These are phyloP conservation scores for Silene coronaria DNA, from an alignment of 179 eudicot genomes.

Conservation along the genomic window DNA sequence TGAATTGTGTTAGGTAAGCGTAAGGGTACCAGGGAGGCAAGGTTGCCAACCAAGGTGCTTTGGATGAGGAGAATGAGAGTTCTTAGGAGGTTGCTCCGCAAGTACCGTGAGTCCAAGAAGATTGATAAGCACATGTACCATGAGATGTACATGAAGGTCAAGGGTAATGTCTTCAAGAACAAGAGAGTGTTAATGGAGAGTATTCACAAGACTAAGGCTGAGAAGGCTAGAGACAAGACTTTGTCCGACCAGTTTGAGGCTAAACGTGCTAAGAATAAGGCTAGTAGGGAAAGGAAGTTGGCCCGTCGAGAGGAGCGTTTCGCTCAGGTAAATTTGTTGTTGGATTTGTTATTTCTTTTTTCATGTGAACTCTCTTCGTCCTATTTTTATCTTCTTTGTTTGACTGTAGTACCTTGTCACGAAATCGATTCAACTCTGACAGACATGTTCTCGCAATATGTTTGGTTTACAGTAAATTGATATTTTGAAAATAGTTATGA, in stretches of 20 bases:
- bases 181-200: slow-evolving; percentile 95
- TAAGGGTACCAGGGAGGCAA: slow-evolving; percentile 96
- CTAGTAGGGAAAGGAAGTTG: slow-evolving; percentile 79
- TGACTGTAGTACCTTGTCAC: too few relatives aligned
- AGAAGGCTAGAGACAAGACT: slow-evolving; percentile 94
- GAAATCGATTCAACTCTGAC: too few relatives aligned
- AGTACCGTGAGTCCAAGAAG: slow-evolving; percentile 88
- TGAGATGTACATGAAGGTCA: slow-evolving; percentile 97
- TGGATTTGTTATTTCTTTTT: too few relatives aligned
- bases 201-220: slow-evolving; percentile 95
- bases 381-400: too few relatives aligned
- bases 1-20: slow-evolving; percentile 55
- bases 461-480: too few relatives aligned
- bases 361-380: background rate
- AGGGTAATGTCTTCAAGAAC: slow-evolving; percentile 97
- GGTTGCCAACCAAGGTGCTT: slow-evolving; percentile 82
- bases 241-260: slow-evolving; percentile 93
- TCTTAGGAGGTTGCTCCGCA: slow-evolving; percentile 83
- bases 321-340: slow-evolving; percentile 47
- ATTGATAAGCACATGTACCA: slow-evolving; percentile 98
- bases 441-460: too few relatives aligned
- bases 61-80: slow-evolving; percentile 99
- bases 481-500: too few relatives aligned
- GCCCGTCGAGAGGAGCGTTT: slow-evolving; percentile 89
- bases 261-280: slow-evolving; percentile 94